These are phyloP conservation scores for Saccharomyces hybrid DNA, from an alignment of 1,139 yeast species.

Conservation along the genomic window DNA sequence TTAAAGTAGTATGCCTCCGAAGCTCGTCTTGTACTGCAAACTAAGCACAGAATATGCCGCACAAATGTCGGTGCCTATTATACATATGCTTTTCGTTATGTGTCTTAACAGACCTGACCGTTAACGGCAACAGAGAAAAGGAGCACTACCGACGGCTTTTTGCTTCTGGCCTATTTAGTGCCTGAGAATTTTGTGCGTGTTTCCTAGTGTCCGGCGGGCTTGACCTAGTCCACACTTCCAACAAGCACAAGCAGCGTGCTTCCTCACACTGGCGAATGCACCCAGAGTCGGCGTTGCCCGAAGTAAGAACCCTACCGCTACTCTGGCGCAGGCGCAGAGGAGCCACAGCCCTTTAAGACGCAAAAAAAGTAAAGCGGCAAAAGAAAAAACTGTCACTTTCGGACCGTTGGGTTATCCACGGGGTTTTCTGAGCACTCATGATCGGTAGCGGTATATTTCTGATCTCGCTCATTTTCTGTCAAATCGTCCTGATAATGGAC, in stretches of 20 bases:
- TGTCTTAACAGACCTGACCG: not conserved
- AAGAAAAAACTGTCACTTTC: slow-evolving; percentile 1
- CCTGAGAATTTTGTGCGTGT: not conserved
- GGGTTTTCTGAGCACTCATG: not conserved
- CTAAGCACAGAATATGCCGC: not conserved
- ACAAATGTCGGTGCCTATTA: not conserved
- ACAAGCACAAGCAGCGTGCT: not conserved
- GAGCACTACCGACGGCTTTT: not conserved
- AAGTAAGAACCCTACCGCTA: not conserved
- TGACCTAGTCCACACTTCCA: not conserved
- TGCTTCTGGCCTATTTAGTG: not conserved
- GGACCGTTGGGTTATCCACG: not conserved
- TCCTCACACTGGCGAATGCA: not conserved
- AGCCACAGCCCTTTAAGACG: not conserved
- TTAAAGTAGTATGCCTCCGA: not conserved
- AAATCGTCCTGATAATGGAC: not conserved
- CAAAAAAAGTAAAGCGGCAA: not conserved
- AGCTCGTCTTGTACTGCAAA: not conserved
- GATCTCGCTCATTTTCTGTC: not conserved
- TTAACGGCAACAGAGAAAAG: not conserved
- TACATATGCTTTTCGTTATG: not conserved
- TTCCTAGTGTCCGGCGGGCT: not conserved
- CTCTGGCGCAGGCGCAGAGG: not conserved
- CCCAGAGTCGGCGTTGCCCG: not conserved
- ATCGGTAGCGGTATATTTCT: not conserved